Evolutionary conservation across 2,329 filamentous ascomycete genomes (phyloP).

Genomic region (Alternaria gaisen): DNA sequence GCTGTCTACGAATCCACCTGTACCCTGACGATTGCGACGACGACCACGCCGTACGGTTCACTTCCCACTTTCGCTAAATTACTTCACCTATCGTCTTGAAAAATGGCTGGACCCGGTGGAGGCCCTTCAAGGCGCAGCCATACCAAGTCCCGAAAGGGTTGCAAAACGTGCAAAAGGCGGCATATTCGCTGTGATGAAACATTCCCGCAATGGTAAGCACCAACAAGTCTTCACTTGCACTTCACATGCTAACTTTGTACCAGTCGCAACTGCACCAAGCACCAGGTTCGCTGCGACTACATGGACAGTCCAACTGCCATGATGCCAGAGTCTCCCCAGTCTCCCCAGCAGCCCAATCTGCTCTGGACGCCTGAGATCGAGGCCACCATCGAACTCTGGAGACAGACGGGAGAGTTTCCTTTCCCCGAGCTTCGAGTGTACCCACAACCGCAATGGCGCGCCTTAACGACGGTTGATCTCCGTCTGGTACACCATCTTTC

Average conservation of each 20-base stretch:
- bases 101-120: conserved; percentile 92
- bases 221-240: neutral
- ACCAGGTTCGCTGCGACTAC: conserved; percentile 98
- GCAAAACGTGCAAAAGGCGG: conserved; percentile 95
- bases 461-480: conserved; percentile 79
- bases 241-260: conserved; percentile 29
- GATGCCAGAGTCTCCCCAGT: conserved; percentile 60
- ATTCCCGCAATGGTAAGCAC: conserved; percentile 89
- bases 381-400: conserved; percentile 82
- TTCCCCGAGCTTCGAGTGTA: conserved; percentile 83
- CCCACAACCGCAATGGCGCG: conserved; percentile 75
- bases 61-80: conserved; percentile 27
- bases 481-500: conserved; percentile 91
- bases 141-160: conserved; percentile 98
- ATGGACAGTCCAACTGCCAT: conserved; percentile 82
- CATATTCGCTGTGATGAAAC: conserved; percentile 98
- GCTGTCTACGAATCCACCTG: conserved; percentile 21
- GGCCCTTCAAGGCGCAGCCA: conserved; percentile 91
- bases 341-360: conserved; percentile 68
- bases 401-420: conserved; percentile 82
- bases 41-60: conserved; percentile 20
- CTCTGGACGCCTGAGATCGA: conserved; percentile 90
- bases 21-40: conserved; percentile 25
- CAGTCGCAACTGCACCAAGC: conserved; percentile 98
- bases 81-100: conserved; percentile 13